Conservation (phyloP, 306 rosid genomes). For the Elaeagnus macrophylla region DNA sequence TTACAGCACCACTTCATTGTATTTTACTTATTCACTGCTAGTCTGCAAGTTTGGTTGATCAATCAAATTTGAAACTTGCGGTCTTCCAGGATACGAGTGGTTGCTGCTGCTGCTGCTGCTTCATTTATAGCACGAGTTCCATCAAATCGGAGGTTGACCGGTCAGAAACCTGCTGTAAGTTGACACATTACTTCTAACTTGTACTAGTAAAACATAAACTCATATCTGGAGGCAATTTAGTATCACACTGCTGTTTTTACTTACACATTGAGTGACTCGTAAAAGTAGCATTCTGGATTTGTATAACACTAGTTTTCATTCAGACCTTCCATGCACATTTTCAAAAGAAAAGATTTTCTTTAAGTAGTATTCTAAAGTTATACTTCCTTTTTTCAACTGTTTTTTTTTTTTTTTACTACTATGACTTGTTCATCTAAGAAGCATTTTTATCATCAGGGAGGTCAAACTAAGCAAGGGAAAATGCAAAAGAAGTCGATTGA, state of each 20-base stretch:
- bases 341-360: neutral
- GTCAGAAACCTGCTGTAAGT: constrained; percentile 37
- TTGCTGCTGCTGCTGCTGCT: constrained; percentile 46
- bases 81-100: constrained; percentile 40
- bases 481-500: constrained; percentile 22
- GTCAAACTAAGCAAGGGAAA: constrained; percentile 33
- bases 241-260: too few relatives aligned
- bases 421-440: neutral
- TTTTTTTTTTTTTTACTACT: neutral
- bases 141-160: constrained; percentile 32
- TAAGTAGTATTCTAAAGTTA: neutral
- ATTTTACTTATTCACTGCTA: neutral
- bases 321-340: neutral
- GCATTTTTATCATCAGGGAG: constrained; percentile 39
- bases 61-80: constrained; percentile 13
- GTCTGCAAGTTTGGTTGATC: constrained; percentile 3
- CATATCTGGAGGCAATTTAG: neutral
- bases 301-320: neutral
- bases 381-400: neutral
- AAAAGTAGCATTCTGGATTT: neutral
- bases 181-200: too few relatives aligned
- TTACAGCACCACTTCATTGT: neutral
- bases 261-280: too few relatives aligned
- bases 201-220: too few relatives aligned
- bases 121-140: constrained; percentile 40